Evolutionary conservation across 306 rosid species (phyloP), one percentile per base, ranked within the genome.

Genomic region (Corylus heterophylla): DNA sequence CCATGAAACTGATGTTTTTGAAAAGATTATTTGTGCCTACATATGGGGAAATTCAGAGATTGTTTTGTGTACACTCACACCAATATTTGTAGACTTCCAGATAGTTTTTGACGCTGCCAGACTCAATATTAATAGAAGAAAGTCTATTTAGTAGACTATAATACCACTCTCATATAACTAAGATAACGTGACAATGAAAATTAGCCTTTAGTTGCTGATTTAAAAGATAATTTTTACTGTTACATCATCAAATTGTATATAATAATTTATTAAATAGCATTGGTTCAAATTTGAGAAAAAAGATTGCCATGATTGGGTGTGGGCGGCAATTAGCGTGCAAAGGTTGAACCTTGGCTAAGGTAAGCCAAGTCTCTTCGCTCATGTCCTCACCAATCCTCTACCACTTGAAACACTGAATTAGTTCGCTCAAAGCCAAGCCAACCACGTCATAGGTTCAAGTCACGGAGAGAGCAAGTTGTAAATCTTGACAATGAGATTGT

Each of bases 361-460:
- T 35, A 9, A 76, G 31, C 14, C 77, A 69, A 59, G 4, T 17
- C 7, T 62, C 76, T 56, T 81, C 80, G 0, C 12, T 76, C 71
- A 66, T 66, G 71, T 7, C 71, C 11, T 37, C 48, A 37, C 14
- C 49, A 8, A 37, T 37, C 49, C 49, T 66, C 47, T 66, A 25
- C 71, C 71, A 66, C 48, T 37, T 79, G 69, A 84, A 80, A 70
- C 82, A 80, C 80, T 84, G 84, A 55, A 84, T 72, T 29, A 84
- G 51, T 8, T 54, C 67, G 29, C 82, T 84, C 59, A 84, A 50
- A 2, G 62, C 20, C 54, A 72, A 58, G n/a, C 82, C 84, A 18
- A 76, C 31, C 25, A 79, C 25, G 25, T 22, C 25, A 22, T 22
- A 22, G 25, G 25, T 22, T 22, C 25, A 22, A 22, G 25, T 22